Percentiles rank a stretch among this genome's conserved stretches.
phyloP scores from a whole-genome alignment of 2,329 filamentous ascomycete genomes.

The Endocalyx cinctus region DNA sequence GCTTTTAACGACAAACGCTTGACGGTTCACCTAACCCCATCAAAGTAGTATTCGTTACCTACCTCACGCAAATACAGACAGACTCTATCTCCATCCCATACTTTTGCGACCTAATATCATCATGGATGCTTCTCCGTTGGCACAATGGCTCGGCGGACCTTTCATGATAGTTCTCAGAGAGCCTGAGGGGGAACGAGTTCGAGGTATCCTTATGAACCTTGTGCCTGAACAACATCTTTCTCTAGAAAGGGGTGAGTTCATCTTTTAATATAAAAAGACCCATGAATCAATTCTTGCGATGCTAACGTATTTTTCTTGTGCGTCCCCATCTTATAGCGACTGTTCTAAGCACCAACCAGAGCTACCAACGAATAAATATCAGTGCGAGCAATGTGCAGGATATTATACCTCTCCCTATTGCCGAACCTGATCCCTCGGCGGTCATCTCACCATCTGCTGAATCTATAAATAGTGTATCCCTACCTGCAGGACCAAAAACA shows the following conservation, averaged over 20 bases:
- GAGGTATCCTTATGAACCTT: constrained; percentile 15
- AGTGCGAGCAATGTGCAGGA: constrained; percentile 21
- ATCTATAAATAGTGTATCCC: constrained; percentile 14
- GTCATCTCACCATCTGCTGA: constrained; percentile 12
- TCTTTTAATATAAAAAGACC: too few species aligned
- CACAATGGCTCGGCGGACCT: constrained; percentile 20
- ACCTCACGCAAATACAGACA: too few species aligned
- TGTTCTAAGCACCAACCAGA: constrained; percentile 12
- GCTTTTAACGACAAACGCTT: too few species aligned
- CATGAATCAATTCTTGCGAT: too few species aligned
- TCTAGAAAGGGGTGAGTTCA: constrained; percentile 17
- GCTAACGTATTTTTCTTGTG: too few species aligned
- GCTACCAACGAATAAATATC: constrained; percentile 14
- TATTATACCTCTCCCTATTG: constrained; percentile 13
- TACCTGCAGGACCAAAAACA: constrained; percentile 25
- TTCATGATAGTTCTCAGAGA: constrained; percentile 19
- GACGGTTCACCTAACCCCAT: too few species aligned
- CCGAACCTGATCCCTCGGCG: neutral
- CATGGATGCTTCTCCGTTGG: constrained; percentile 15
- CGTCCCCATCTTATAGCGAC: constrained; percentile 12
- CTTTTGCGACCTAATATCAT: too few species aligned
- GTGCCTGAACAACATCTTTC: constrained; percentile 20
- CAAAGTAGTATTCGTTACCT: too few species aligned
- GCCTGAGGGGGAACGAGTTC: constrained; percentile 16
- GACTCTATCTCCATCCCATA: too few species aligned